Evolutionary conservation across 108 stramenopile species (phyloP).

Genomic region (Cyclostephanos invisitatus): DNA sequence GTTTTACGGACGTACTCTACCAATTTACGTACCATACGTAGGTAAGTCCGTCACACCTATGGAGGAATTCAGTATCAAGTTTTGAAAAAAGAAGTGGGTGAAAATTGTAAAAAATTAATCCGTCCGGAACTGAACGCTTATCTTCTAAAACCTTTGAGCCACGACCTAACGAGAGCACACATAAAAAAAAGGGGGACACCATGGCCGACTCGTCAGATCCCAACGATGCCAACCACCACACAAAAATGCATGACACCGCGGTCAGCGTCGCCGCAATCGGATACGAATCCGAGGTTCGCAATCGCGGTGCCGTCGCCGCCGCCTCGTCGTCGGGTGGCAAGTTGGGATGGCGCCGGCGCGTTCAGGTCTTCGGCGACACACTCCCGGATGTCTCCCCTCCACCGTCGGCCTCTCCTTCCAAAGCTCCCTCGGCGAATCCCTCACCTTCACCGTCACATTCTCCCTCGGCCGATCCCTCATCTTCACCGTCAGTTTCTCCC

Average conservation of each 20-base stretch:
- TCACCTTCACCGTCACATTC: not conserved
- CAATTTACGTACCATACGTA: too few relatives aligned
- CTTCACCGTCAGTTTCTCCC: not conserved
- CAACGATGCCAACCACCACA: not conserved
- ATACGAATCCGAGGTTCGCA: not conserved
- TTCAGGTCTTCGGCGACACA: not conserved
- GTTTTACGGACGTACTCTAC: too few relatives aligned
- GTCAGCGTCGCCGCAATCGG: not conserved
- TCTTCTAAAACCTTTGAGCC: too few relatives aligned
- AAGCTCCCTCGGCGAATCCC: not conserved
- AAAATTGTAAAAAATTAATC: too few relatives aligned
- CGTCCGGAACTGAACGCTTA: too few relatives aligned
- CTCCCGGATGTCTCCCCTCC: not conserved
- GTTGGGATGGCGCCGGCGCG: not conserved
- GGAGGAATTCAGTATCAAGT: too few relatives aligned
- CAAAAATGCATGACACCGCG: not conserved
- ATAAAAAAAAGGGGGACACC: not conserved
- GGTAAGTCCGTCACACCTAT: too few relatives aligned
- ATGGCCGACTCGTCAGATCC: not conserved
- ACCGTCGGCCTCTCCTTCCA: not conserved
- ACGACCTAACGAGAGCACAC: too few relatives aligned
- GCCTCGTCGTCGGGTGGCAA: not conserved
- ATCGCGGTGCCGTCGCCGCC: not conserved
- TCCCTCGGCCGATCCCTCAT: not conserved
- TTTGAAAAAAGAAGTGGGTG: too few relatives aligned